Evolutionary conservation across 169 alveolate species (phyloP).

Genomic region (Eimeria praecox): DNA sequence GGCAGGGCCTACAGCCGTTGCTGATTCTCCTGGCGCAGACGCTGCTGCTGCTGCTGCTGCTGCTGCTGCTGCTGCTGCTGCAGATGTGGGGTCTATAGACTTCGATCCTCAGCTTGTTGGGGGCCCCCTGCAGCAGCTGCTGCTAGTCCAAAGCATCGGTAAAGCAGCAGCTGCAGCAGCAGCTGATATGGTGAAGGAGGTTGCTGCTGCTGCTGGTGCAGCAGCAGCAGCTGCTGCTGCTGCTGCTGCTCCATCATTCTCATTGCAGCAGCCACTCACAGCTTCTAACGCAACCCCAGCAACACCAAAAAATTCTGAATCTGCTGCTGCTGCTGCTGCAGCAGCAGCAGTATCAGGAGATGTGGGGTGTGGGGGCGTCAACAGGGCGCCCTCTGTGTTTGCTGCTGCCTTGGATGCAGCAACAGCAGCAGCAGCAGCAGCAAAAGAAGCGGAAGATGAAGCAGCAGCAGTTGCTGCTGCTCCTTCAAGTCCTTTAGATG

Average conservation of each 20-base stretch:
- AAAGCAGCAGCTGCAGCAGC: constrained; percentile 67
- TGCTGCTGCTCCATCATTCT: neutral
- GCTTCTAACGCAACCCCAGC: neutral
- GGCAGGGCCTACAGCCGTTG: constrained; percentile 70
- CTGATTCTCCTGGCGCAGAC: constrained; percentile 32
- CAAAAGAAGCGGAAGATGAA: constrained; percentile 56
- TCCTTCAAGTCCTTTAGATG: constrained; percentile 23
- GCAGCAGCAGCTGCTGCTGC: constrained; percentile 67
- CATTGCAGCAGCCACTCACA: neutral
- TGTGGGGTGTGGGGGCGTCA: neutral
- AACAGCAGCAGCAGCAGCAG: constrained; percentile 28
- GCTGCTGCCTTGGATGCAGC: constrained; percentile 10
- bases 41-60: constrained; percentile 43
- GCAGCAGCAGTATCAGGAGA: constrained; percentile 41
- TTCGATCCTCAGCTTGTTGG: neutral
- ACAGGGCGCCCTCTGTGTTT: neutral
- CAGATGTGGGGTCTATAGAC: no score
- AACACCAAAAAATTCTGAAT: neutral
- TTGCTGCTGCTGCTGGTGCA: constrained; percentile 47
- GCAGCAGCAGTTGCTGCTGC: constrained; percentile 67
- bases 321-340: constrained; percentile 37
- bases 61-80: neutral
- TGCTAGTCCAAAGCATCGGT: constrained; percentile 47
- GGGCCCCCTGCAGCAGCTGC: constrained; percentile 38
- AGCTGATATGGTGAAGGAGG: constrained; percentile 61